Base-by-base conservation (phyloP, 768 basidiomycete species). In the Agaricus blazei region DNA sequence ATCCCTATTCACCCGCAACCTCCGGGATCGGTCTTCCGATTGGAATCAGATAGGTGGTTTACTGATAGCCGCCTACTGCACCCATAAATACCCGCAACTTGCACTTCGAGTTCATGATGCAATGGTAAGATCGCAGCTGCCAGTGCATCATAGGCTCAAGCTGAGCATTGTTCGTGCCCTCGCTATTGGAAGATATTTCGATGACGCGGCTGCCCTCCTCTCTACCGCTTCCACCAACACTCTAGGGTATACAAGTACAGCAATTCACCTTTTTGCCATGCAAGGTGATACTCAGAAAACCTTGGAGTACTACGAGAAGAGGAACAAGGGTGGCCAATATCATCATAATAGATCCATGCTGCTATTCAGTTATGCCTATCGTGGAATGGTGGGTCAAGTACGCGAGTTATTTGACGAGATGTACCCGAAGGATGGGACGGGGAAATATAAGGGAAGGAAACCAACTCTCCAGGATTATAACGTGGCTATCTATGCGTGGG, bases 341-440 rank as follows among this genome's bases (percentile, higher is more conserved):
- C 51, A 41, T 19, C 47, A 47, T 6, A 40, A 44, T n/a, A 57
- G 9, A 23, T 70, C 73, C n/a, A 70, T 76, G 68, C 63, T 83
- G 27, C 70, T 92, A 65, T 79, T 82, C 57, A 75, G 79, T 0
- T 75, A 34, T 83, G 63, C 84, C 85, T 4, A 68, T 74, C 29
- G 63, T 70, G 9, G 79, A 79, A 12, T 68, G 38, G 66, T 67
- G 1, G 64, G 72, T 19, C 67, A 68, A 37, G 78, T 80, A 24
- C 67, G 75, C 8, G 66, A 70, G 42, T 64, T 81, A 28, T 92
- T 90, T 67, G 63, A 80, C 57, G 58, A 76, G 41, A 77, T 79
- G 58, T 90, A 83, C 60, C 79, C 81, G 2, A 54, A 56, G 1
- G 62, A 63, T n/a, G 37, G 61, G 0, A 56, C 66, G 24, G 72